phyloP scores from a whole-genome alignment of 805 yeast species.

The Teunomyces panamensis region DNA sequence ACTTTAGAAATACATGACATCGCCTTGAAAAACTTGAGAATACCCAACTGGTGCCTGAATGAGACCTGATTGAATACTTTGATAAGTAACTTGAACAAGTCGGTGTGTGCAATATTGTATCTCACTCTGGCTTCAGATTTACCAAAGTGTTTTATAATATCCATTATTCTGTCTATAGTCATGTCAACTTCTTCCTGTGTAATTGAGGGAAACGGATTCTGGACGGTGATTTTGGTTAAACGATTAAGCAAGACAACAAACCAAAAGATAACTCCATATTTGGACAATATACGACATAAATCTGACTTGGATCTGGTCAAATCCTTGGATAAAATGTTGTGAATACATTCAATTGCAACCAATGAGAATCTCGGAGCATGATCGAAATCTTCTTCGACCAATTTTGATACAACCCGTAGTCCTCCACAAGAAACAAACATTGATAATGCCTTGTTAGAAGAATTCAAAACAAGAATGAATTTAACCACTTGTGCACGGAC shows the following conservation, averaged over 20 bases:
- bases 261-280: slow-evolving; percentile 43
- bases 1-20: slow-evolving; percentile 37
- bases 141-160: slow-evolving; percentile 41
- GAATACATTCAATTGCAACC: slow-evolving; percentile 35
- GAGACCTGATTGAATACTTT: slow-evolving; percentile 34
- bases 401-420: slow-evolving; percentile 39
- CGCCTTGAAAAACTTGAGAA: slow-evolving; percentile 46
- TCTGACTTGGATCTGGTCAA: slow-evolving; percentile 40
- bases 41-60: slow-evolving; percentile 29
- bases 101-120: slow-evolving; percentile 33
- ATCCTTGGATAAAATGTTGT: slow-evolving; percentile 31
- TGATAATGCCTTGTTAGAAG: slow-evolving; percentile 34
- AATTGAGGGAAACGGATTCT: slow-evolving; percentile 3
- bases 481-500: slow-evolving; percentile 36
- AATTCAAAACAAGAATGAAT: slow-evolving; percentile 30
- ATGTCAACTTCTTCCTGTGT: slow-evolving; percentile 2
- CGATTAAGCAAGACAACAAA: slow-evolving; percentile 38
- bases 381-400: slow-evolving; percentile 46
- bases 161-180: slow-evolving; percentile 30
- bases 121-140: slow-evolving; percentile 47
- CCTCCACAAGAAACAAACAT: slow-evolving; percentile 48
- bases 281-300: slow-evolving; percentile 40
- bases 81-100: slow-evolving; percentile 40
- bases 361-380: slow-evolving; percentile 35
- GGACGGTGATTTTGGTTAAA: slow-evolving; percentile 18